Base-by-base conservation (phyloP, 257 asterid species). In the Ligustrum vulgare region DNA sequence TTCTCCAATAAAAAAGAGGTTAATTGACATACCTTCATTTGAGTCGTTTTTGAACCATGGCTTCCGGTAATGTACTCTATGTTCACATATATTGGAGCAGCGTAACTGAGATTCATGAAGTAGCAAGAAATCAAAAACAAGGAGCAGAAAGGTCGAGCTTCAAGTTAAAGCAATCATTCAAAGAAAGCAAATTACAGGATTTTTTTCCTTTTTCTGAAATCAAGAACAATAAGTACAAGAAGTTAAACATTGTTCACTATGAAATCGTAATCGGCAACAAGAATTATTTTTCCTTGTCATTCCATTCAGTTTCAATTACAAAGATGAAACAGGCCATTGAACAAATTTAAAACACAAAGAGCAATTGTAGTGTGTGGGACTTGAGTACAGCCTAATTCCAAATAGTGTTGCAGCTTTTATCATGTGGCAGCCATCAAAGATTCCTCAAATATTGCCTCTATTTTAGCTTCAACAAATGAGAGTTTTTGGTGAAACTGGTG, bases 81-180 rank as follows among this genome's bases (percentile, higher is more conserved):
- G 78, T 78, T 70, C 67, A 89, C 98, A 4, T 70, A 45, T 75
- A 95, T 89, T 18, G 99, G 97, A 71, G 99, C 98, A 37, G 99
- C 89, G 76, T 92, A 94, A 43, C 98, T 94, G 87, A 80, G 73
- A 86, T 76, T 62, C 75, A 72, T 23, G 72, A 72, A 60, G 74
- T 41, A 25, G 18, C 58, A 78, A 23, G 20, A 66, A 63, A 63
- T 28, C 49, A 64, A 74, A 62, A 77, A 54, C 33, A 36, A 20
- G 39, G 33, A 75, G 71, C 22, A 65, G 47, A 56, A 73, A 25
- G 32, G 51, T 68, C 49, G 41, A 22, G 51, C 67, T 77, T 63
- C 68, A 41, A 37, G 67, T 64, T 35, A 12, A 80, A 67, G 56
- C 41, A 67, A 34, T 41, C 70, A 70, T 62, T 23, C 64, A 71